Base-by-base conservation (phyloP, 306 rosid species). In the Arachis stenosperma region DNA sequence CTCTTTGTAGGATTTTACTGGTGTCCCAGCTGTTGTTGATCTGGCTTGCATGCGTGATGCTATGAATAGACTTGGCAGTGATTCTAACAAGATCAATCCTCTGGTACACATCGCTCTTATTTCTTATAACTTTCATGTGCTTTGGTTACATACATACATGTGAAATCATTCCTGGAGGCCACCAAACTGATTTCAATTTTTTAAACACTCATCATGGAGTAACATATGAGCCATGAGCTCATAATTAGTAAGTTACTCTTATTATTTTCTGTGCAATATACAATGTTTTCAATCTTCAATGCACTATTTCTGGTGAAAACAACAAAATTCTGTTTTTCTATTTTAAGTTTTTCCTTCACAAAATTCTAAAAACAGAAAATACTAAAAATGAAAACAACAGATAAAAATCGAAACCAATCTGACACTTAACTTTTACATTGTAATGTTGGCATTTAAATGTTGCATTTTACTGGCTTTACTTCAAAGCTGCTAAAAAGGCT, bases 21-120 rank as follows among this genome's bases (percentile, higher is more conserved):
- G 99, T 75, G 99, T 95, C 36, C 99, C 99, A 40, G 97, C 96
- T 52, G 99, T 95, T 77, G 99, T 95, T 51, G 99, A 95, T 79
- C 88, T 95, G 57, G 99, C 99, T 59, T 88, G 95, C 65, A 95
- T 95, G 99, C 98, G 99, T 51, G 99, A 95, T 91, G 99, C 99
- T 67, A 91, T 95, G 99, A 95, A 91, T 79, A 88, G 63, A 62
- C 97, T 95, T 54, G 99, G 98, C 69, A 95, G 97, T 29, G 97
- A 95, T 85, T 95, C 99, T 65, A 78, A 91, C 74, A 95, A 91
- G 85, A 95, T 95, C 37, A 95, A 95, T 77, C 99, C 99, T 53
- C 76, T 95, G 93, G 99, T 95, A 85, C 46, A 73, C 71, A 15
- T 76, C 44, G 8, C 64, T 71, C 74, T 83, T 74, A 43, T 33